Evolutionary conservation across 1,284 basidiomycete species (phyloP), one percentile per base, ranked within the genome.

Genomic region (Fomitopsis betulina): DNA sequence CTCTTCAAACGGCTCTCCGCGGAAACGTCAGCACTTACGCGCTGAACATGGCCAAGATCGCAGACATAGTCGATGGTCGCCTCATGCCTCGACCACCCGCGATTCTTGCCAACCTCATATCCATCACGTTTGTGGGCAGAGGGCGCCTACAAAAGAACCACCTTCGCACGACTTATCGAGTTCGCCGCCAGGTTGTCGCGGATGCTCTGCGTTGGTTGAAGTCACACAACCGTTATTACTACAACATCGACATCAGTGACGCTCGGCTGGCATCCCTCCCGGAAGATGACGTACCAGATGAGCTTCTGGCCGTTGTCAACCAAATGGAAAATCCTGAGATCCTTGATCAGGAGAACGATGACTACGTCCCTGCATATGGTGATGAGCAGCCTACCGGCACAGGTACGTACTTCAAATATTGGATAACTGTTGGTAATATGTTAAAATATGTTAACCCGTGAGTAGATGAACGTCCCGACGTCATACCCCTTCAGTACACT

Each of bases 11-110:
- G 2, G 72, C 59, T 0, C 62, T 76, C 56, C 57, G 63, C 17
- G 76, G 75, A 1, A 77, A 68, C 49, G 70, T 77, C 1, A 72
- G 59, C 15, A 69, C 68, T 9, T 76, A 70, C 56, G 49, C 60
- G 1, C 61, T 72, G 1, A 67, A 73, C 53, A 53, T 54, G 1
- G 35, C 59, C 0, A 67, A 61, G 0, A 64, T 76, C 1, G 57
- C 58, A 0, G 27, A 52, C 4, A 75, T 78, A 71, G 5, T 74
- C 0, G 57, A 64, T 5, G 73, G 73, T 0, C 55, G 67, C 5
- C 38, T 73, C 2, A 67, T 78, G 69, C 76, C 75, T 15, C 65
- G 61, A 5, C 65, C 55, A 1, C 63, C 65, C 0, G 23, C 17
- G 0, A 60, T 76, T 1, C 63, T 78, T 5, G 60, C 73, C 0